Conservation (phyloP, 169 alveolate species). For the Eimeria falciformis region DNA sequence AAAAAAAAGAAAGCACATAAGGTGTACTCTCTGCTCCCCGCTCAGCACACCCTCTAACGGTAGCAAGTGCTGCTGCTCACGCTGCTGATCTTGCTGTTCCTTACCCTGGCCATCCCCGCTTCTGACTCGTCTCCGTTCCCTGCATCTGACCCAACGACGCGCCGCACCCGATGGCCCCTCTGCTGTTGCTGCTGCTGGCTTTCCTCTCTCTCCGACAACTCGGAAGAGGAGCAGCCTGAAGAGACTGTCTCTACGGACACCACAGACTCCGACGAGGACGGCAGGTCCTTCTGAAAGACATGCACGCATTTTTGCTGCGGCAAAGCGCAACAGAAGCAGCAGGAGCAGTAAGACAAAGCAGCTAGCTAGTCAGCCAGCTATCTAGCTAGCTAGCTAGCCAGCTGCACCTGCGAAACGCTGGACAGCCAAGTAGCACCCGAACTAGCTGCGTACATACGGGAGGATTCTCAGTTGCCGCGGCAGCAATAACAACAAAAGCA, state of each 20-base stretch:
- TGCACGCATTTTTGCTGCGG: constrained; percentile 50
- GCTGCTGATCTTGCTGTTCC: neutral
- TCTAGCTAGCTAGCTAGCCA: too few species aligned
- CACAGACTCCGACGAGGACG: constrained; percentile 44
- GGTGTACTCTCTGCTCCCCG: neutral
- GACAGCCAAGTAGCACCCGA: neutral
- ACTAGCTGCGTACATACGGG: neutral
- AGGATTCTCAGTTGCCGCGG: neutral
- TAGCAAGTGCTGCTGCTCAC: neutral
- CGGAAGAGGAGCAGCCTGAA: constrained; percentile 10
- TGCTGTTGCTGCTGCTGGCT: constrained; percentile 49
- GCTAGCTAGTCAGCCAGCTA: neutral
- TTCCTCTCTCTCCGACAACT: neutral
- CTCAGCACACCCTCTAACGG: neutral
- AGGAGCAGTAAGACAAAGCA: neutral
- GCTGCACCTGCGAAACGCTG: too few species aligned
- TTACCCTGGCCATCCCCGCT: constrained; percentile 18
- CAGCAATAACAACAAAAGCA: neutral
- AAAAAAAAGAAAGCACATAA: neutral
- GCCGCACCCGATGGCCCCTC: constrained; percentile 20
- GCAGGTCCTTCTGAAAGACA: constrained; percentile 42
- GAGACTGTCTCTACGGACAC: constrained; percentile 49
- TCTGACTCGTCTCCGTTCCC: constrained; percentile 15
- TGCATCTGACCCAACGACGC: neutral
- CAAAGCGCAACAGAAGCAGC: constrained; percentile 7